Evolutionary conservation across 2,329 filamentous ascomycete species (phyloP).

Genomic region (Lizonia empirigonia): DNA sequence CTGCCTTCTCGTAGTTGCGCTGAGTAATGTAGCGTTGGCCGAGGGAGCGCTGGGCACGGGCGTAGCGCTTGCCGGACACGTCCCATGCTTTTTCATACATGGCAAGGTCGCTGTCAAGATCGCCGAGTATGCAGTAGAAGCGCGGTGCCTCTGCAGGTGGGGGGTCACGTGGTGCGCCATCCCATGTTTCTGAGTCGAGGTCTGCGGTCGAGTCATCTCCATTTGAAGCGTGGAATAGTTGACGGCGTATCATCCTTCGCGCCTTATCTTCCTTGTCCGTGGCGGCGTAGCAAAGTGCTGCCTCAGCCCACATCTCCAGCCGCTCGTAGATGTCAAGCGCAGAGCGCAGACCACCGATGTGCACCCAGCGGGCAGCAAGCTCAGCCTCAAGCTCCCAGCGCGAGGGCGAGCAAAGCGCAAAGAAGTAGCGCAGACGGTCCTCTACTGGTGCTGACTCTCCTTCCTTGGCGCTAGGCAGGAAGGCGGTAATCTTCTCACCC

Average conservation of each 20-base stretch:
- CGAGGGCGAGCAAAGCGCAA: conserved; percentile 81
- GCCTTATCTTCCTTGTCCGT: conserved; percentile 85
- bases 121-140: conserved; percentile 90
- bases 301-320: conserved; percentile 91
- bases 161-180: conserved; percentile 72
- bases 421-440: conserved; percentile 81
- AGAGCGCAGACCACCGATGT: conserved; percentile 82
- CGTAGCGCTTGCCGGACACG: conserved; percentile 78
- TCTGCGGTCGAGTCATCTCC: conserved; percentile 47
- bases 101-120: conserved; percentile 74
- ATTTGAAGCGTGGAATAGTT: conserved; percentile 72
- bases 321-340: conserved; percentile 96
- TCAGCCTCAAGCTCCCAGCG: conserved; percentile 95
- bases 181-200: conserved; percentile 58
- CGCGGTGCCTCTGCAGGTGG: conserved; percentile 82
- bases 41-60: conserved; percentile 84
- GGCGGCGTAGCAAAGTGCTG: conserved; percentile 83
- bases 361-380: conserved; percentile 89
- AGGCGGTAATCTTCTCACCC: conserved; percentile 67
- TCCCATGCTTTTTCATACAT: conserved; percentile 90
- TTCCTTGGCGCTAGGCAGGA: conserved; percentile 76
- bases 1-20: conserved; percentile 71
- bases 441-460: conserved; percentile 78
- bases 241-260: conserved; percentile 73
- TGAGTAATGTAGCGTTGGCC: conserved; percentile 75